A percentile compares a stretch with the other conserved stretches of the same genome.
phyloP scores from a whole-genome alignment of 805 yeast species.

The Maudiozyma barnettii region DNA sequence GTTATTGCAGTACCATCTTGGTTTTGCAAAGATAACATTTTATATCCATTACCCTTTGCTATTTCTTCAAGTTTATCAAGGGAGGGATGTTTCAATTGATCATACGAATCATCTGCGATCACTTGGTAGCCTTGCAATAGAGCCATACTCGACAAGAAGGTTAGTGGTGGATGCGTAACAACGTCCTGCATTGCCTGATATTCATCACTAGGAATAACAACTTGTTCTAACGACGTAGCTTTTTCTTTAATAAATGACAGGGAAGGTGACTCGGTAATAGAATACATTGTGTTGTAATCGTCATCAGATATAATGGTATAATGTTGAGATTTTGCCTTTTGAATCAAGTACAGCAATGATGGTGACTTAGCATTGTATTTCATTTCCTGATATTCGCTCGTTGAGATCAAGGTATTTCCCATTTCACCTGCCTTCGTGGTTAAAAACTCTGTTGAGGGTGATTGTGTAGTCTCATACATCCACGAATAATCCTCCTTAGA shows the following conservation, averaged over 20 bases:
- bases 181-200: not conserved
- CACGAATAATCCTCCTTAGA: conserved; percentile 8
- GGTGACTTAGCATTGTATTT: not conserved
- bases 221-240: not conserved
- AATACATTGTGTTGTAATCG: conserved; percentile 6
- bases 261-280: conserved; percentile 6
- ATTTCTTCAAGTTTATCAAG: conserved; percentile 16
- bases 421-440: not conserved
- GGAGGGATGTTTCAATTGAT: not conserved
- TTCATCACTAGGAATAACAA: not conserved
- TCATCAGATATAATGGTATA: conserved; percentile 8
- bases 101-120: conserved; percentile 6
- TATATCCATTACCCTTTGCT: not conserved
- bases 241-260: conserved; percentile 9
- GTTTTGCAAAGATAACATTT: not conserved
- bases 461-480: not conserved
- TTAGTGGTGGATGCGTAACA: conserved; percentile 13
- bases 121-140: conserved; percentile 16
- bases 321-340: not conserved
- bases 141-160: conserved; percentile 22
- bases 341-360: not conserved
- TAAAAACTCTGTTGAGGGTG: not conserved
- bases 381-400: not conserved
- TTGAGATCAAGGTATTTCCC: not conserved
- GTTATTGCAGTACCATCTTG: not conserved